These are phyloP conservation scores for Colletotrichum abscissum DNA, from an alignment of 2,329 filamentous ascomycete genomes.

Conservation along the genomic window DNA sequence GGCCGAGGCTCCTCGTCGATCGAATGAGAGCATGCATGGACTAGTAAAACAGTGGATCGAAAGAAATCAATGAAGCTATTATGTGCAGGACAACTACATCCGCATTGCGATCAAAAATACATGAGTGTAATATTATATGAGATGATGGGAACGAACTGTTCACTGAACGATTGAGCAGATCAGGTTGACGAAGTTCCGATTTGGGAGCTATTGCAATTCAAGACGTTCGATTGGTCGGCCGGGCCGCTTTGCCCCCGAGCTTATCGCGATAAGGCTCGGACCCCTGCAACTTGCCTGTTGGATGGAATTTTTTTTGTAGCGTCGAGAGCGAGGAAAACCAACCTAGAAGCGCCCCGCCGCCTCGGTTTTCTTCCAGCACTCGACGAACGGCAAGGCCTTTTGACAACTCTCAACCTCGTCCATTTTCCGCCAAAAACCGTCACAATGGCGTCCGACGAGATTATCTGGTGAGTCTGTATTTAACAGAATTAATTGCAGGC, in stretches of 20 bases:
- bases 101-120: not conserved
- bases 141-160: not conserved
- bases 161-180: not conserved
- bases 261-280: constrained; percentile 31
- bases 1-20: constrained; percentile 20
- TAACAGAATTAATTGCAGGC: not conserved
- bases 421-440: constrained; percentile 25
- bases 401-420: constrained; percentile 2
- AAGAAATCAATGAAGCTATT: not conserved
- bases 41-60: not conserved
- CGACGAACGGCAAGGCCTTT: constrained; percentile 18
- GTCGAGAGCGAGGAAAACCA: constrained; percentile 29
- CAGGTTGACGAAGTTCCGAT: not conserved
- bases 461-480: constrained; percentile 72
- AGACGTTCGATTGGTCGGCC: constrained; percentile 16
- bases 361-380: constrained; percentile 30
- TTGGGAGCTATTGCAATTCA: constrained; percentile 24
- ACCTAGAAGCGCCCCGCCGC: constrained; percentile 24
- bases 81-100: not conserved
- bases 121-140: not conserved
- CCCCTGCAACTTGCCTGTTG: constrained; percentile 21
- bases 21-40: constrained; percentile 16
- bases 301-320: constrained; percentile 28
- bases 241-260: constrained; percentile 25
- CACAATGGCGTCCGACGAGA: constrained; percentile 90